Base-by-base conservation (phyloP, 1,284 basidiomycete genomes). In the Schizophyllum amplum region DNA sequence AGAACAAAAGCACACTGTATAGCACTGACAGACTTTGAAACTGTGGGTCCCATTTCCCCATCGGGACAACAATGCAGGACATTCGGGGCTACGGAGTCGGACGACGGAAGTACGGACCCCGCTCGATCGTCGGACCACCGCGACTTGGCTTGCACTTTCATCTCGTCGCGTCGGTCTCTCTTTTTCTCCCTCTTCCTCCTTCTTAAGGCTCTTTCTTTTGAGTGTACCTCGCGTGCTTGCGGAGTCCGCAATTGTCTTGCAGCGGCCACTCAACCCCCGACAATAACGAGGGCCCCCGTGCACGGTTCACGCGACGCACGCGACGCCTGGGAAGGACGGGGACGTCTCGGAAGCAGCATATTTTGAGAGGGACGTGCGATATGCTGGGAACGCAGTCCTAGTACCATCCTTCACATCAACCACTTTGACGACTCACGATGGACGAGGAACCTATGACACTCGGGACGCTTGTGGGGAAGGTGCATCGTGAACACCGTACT, bases 131-230 rank as follows among this genome's bases (percentile, higher is more conserved):
- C 33, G 33, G 33, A 42, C 11, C 7, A 42, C n/a, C n/a, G n/a
- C n/a, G 33, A 17, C 33, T 42, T 42, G 33, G 17, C 7, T 17
- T 42, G 4, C 11, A 9, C 33, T 9, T 42, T 9, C 33, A 42
- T 42, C 33, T 42, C 33, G 33, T 42, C 33, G 33, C 33, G 4
- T n/a, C n/a, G n/a, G n/a, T n/a, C n/a, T n/a, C 33, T 9, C 33
- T 50, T 50, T 24, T 20, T 20, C 20, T 50, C 48, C 13, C 24
- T 50, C 24, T 55, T 26, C 24, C 26, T 24, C 23, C 46, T 53
- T 48, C 46, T 47, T 51, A 47, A 52, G 52, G 56, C 55, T 56
- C 54, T 59, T 57, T 57, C 60, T 57, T 53, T 59, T 54, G 54
- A 2, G 7, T 9, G 13, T 17, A 42, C 33, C 11, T 42, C 17